These are phyloP conservation scores for Lentinula guzmanii DNA, from an alignment of 768 basidiomycete species.

Conservation along the genomic window DNA sequence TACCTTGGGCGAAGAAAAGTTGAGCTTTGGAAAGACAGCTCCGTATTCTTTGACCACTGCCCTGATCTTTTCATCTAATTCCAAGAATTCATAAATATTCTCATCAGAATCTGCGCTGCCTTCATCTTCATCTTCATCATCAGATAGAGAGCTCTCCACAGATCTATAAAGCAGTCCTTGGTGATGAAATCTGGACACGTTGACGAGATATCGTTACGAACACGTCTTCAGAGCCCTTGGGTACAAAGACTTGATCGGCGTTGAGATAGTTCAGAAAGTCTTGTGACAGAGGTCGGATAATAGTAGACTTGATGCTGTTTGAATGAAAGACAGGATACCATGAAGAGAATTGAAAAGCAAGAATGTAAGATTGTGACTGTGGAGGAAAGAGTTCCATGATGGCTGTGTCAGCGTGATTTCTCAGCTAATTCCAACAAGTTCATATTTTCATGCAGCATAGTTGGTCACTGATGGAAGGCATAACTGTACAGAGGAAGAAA, in stretches of 20 bases:
- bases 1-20: conserved; percentile 92
- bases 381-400: conserved; percentile 40
- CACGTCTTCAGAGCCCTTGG: conserved; percentile 75
- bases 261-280: conserved; percentile 70
- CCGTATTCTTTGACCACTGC: conserved; percentile 60
- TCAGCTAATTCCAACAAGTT: background rate
- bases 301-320: conserved; percentile 63
- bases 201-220: conserved; percentile 20
- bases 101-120: conserved; percentile 31
- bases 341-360: conserved; percentile 75
- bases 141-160: conserved; percentile 51
- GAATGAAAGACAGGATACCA: conserved; percentile 75
- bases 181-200: conserved; percentile 5
- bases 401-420: background rate
- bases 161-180: conserved; percentile 29
- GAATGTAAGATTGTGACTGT: conserved; percentile 44
- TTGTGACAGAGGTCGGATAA: conserved; percentile 61
- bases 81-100: conserved; percentile 65
- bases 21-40: conserved; percentile 92
- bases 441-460: background rate
- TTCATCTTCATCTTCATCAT: conserved; percentile 41
- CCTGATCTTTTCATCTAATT: conserved; percentile 71
- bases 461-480: background rate
- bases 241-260: conserved; percentile 80
- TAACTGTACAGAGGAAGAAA: background rate